Evolutionary conservation across 352 stramenopile genomes (phyloP), one percentile per base, ranked within the genome.

Genomic region (Globisporangium echinulatum): DNA sequence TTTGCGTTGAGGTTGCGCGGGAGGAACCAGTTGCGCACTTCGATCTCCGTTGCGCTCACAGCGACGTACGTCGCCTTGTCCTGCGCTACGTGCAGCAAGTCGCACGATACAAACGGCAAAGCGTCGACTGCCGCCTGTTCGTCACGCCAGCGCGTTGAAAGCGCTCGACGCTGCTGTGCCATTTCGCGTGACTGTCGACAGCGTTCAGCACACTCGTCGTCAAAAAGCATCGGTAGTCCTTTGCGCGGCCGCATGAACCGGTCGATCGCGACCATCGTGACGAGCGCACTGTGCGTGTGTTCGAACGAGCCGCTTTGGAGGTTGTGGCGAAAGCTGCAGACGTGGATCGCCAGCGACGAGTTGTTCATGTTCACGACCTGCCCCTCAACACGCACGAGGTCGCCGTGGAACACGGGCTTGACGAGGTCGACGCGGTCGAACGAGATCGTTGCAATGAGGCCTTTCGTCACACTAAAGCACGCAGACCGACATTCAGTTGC

Each of bases 1-100:
- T 88, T 87, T 52, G 80, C 74, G 64, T 91, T 91, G 43, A 89
- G 66, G 52, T 85, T 79, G 64, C 77, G 74, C 19, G 81, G 78
- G 57, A 88, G 58, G 54, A 91, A 88, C 74, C 75, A 79, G 46
- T 90, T 85, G 64, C 78, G 74, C 49, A 88, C 63, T 68, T 90
- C 75, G 40, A 92, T 71, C 51, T 82, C 67, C 54, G 82, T 88
- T 37, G 87, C 82, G 14, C 60, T 67, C 48, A 90, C 68, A 0
- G 73, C 17, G 4, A 87, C 72, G 56, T 75, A 85, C 49, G 14
- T 33, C 11, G 42, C 50, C 50, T 54, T 44, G 25, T 54, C 49
- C 19, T 54, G 25, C 25, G 19, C 40, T 14, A 54, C 49, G 9
- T 71, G 59, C 17, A 67, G 54, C 61, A 44, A 33, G 13, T 33